Conservation (phyloP, 2,329 filamentous ascomycete species). For the Penicillium sp. region DNA sequence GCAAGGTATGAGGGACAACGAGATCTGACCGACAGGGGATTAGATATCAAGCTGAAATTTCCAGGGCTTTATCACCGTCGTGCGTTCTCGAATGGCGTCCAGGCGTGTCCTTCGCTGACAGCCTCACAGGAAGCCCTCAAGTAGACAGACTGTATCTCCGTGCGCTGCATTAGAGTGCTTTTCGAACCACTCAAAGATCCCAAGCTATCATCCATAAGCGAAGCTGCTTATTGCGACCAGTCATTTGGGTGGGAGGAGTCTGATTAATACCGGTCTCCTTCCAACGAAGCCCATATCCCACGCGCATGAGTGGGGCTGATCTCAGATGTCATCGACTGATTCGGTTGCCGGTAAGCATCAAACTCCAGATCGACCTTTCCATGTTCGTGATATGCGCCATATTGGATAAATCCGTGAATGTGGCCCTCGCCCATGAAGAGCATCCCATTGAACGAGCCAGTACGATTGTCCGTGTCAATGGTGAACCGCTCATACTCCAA, state of each 20-base stretch:
- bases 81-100: not conserved
- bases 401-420: not conserved
- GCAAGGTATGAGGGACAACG: not conserved
- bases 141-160: not conserved
- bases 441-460: not conserved
- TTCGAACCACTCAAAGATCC: not conserved
- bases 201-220: not conserved
- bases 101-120: not conserved
- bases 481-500: not conserved
- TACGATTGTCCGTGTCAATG: not conserved
- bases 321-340: constrained; percentile 1
- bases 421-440: not conserved
- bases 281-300: not conserved
- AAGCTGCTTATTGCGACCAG: not conserved
- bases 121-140: not conserved
- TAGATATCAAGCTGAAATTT: not conserved
- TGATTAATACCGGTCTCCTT: not conserved
- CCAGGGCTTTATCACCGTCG: not conserved
- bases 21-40: not conserved
- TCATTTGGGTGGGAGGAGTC: not conserved
- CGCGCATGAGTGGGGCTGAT: not conserved
- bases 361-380: not conserved
- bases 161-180: not conserved
- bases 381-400: not conserved
- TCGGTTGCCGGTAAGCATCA: not conserved